Conservation (phyloP, 164 flowering plant genomes). For the Umbilicus rupestris region DNA sequence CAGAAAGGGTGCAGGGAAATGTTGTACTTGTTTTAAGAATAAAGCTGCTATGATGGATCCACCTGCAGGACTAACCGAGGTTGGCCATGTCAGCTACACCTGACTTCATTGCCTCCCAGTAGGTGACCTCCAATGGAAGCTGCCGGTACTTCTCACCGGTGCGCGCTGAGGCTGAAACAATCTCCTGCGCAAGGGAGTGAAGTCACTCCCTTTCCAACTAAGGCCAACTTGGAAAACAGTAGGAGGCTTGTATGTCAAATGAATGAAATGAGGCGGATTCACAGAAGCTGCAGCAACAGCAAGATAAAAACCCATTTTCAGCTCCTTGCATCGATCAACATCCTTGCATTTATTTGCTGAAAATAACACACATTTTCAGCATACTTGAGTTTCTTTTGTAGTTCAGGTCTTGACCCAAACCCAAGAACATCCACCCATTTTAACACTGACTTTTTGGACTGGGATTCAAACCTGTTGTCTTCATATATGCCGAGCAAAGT, state of each 20-base stretch:
- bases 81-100: constrained; percentile 97
- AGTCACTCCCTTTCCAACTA: constrained; percentile 77
- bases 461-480: constrained; percentile 78
- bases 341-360: constrained; percentile 65
- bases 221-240: constrained; percentile 53
- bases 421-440: constrained; percentile 80
- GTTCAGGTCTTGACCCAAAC: constrained; percentile 68
- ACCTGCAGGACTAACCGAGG: constrained; percentile 77
- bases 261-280: constrained; percentile 85
- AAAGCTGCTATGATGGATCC: constrained; percentile 90
- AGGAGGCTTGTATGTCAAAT: constrained; percentile 70
- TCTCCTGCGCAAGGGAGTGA: constrained; percentile 76
- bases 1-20: background rate
- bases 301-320: constrained; percentile 95
- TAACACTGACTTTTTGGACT: constrained; percentile 42
- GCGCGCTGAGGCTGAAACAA: constrained; percentile 51
- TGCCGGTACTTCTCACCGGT: constrained; percentile 90
- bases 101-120: constrained; percentile 96
- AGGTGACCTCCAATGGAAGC: constrained; percentile 90
- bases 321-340: constrained; percentile 70
- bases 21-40: constrained; percentile 87
- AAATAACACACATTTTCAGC: constrained; percentile 62
- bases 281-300: constrained; percentile 94
- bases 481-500: constrained; percentile 67
- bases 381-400: constrained; percentile 68